Base-by-base conservation (phyloP, 345 rosid species). In the Camelina hispida region DNA sequence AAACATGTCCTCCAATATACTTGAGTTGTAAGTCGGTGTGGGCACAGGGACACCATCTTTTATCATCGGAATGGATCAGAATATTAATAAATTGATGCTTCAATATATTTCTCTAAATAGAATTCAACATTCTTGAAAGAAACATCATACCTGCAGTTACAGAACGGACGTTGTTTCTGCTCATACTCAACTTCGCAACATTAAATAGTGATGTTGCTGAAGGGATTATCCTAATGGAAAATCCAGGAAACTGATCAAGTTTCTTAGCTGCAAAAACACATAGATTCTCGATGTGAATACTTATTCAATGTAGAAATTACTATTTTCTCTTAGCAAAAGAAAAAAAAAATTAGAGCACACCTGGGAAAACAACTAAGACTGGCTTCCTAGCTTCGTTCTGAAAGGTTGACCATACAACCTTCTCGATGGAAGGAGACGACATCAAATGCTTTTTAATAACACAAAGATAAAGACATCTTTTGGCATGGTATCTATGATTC, bases 371-470 rank as follows among this genome's bases (percentile, higher is more conserved):
- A 53, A 87, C 82, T 68, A 94, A 70, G 4, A 90, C 75, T 59
- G 98, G 98, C 81, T 94, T 94, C 47, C 96, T 80, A n/a, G 92
- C 97, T 83, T 94, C 97, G 28, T 88, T 91, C 76, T 91, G 92
- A 8, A 88, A 71, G 37, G 78, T 60, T 2, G 98, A 88, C 98
- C 97, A 94, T 37, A 84, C 91, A 68, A 91, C 84, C 82, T 87
- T 94, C 61, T 80, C 72, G 23, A 91, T 58, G 15, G 79, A 77
- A 2, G 81, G 62, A 8, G 87, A 85, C 16, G 69, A 80, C 71
- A 78, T 57, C 84, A 92, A 77, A 79, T 83, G 84, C 74, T 87
- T 89, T 85, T 84, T 87, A 58, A 94, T 71, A 17, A 88, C 76
- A 72, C 92, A 88, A 48, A 94, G 96, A 82, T 92, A 90, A 32